Conservation (phyloP, 257 asterid species). For the Henckelia pumila region DNA sequence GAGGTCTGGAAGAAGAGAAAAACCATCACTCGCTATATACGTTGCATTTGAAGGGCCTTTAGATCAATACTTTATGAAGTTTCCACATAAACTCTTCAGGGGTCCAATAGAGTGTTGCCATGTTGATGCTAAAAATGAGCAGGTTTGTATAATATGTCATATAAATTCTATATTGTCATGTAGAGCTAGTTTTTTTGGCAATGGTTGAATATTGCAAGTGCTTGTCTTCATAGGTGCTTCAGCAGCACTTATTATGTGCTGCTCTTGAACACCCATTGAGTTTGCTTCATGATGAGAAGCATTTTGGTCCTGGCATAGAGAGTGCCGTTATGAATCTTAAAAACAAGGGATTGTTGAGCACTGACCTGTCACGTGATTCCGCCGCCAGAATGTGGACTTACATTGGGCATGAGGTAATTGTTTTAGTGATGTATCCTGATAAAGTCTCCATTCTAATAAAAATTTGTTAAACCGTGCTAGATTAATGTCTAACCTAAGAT, state of each 20-base stretch:
- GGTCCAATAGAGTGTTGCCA: constrained; percentile 89
- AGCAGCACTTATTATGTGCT: constrained; percentile 89
- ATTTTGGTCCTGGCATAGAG: constrained; percentile 76
- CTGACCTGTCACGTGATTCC: constrained; percentile 52
- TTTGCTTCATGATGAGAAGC: constrained; percentile 59
- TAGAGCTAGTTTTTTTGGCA: constrained; percentile 8
- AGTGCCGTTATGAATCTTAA: constrained; percentile 51
- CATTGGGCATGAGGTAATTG: constrained; percentile 77
- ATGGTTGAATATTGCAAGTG: constrained; percentile 28
- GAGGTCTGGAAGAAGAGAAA: constrained; percentile 94
- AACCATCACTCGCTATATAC: constrained; percentile 79
- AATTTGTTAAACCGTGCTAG: not conserved
- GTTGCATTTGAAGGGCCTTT: constrained; percentile 96
- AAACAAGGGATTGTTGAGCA: constrained; percentile 61
- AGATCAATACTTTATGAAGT: constrained; percentile 94
- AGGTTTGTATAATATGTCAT: constrained; percentile 45
- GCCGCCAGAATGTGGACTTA: constrained; percentile 79
- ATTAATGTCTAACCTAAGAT: constrained; percentile 6
- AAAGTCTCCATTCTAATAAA: constrained; percentile 1
- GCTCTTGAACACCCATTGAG: constrained; percentile 85
- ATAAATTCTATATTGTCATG: constrained; percentile 11
- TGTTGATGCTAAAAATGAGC: constrained; percentile 80
- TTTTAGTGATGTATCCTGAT: constrained; percentile 19
- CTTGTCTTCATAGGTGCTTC: constrained; percentile 61
- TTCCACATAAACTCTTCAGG: constrained; percentile 78